These are phyloP conservation scores for Trifolium pratense DNA, from an alignment of 306 rosid genomes.

Conservation along the genomic window DNA sequence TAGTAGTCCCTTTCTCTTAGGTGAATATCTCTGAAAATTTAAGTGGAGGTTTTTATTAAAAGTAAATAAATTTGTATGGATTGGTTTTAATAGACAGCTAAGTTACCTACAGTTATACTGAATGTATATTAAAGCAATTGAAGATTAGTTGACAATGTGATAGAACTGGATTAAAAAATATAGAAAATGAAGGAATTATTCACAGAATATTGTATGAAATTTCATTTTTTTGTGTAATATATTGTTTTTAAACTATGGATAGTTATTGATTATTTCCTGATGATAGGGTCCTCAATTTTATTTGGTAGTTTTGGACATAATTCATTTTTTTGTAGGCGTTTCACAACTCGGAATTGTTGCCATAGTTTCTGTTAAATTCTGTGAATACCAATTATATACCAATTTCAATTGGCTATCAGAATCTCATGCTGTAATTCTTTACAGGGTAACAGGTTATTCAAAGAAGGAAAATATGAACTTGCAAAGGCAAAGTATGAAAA, in stretches of 20 bases:
- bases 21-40: not conserved
- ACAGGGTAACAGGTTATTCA: constrained; percentile 96
- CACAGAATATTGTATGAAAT: not conserved
- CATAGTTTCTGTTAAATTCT: not conserved
- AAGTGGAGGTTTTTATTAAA: not conserved
- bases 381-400: not conserved
- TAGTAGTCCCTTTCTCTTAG: constrained; percentile 11
- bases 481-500: constrained; percentile 98
- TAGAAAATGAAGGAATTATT: not conserved
- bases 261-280: constrained; percentile 13
- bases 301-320: not conserved
- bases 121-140: not conserved
- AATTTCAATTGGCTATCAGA: constrained; percentile 13
- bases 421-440: constrained; percentile 44
- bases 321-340: not conserved
- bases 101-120: not conserved
- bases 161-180: not conserved
- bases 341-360: not conserved
- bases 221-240: not conserved
- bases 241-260: not conserved
- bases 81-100: not conserved
- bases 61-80: not conserved
- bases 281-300: constrained; percentile 11
- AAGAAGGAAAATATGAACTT: constrained; percentile 93
- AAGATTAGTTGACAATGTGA: not conserved